Base-by-base conservation (phyloP, 2,329 filamentous ascomycete species). In the Lasiodiplodia gonubiensis region DNA sequence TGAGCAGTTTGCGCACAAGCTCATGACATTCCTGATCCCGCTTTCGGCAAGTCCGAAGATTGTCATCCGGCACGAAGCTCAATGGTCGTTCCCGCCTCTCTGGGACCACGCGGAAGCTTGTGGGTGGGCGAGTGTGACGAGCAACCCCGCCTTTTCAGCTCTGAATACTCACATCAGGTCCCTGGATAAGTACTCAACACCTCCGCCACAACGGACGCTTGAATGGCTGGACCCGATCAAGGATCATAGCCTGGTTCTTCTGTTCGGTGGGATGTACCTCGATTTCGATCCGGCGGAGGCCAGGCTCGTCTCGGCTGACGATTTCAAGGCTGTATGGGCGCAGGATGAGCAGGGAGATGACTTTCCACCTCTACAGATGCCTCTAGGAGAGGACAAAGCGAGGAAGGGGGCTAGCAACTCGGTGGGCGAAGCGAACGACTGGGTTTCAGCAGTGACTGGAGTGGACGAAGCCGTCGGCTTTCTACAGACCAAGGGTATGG, bases 21-120 rank as follows among this genome's bases (percentile, higher is more conserved):
- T 84, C 10, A 78, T 81, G 60, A 78, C 78, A 25, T 76, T 79
- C 57, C 76, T 85, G 18, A 77, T 81, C 2, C 76, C 80, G 0
- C 78, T 83, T 21, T 80, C 79, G 0, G 78, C 82, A 4, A 85
- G 82, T 39, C 80, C 82, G 4, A 86, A 85, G 69, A 80, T 85
- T 1, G 80, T 82, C 37, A 80, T 86, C n/a, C 78, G 84, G 8
- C 83, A 86, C 67, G 84, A 86, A 72, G 83, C 84, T 2, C 84
- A 83, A 65, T 84, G 80, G 78, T 81, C 79, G 12, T 80, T 82
- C 66, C 83, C 80, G 3, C 77, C 77, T 4, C 70, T 85, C 1
- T 82, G 80, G 69, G 77, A 81, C 18, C 74, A 81, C 37, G 80
- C 80, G 1, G 71, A 72, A 23, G 64, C 70, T 5, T 76, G 74